phyloP scores from a whole-genome alignment of 345 rosid genomes.

The Populus alba region DNA sequence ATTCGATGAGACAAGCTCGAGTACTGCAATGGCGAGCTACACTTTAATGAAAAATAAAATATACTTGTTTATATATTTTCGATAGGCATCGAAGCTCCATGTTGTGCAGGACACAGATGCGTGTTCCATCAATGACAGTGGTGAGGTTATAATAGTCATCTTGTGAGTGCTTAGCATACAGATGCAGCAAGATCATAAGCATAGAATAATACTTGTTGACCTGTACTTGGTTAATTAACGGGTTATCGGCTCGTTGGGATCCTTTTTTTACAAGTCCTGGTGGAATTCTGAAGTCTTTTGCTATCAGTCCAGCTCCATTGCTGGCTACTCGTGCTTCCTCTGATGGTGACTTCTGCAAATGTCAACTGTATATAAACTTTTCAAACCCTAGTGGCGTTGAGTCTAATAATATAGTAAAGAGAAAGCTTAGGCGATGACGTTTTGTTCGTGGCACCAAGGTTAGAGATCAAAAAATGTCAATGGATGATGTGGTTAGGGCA shows the following conservation, averaged over 20 bases:
- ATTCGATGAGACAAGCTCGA: conserved; percentile 9
- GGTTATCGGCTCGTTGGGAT: not conserved
- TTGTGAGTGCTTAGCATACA: not conserved
- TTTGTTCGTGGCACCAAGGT: not conserved
- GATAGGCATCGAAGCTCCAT: not conserved
- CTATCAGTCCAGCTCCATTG: not conserved
- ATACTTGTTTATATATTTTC: not conserved
- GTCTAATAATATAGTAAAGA: not conserved
- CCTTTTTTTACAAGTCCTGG: not conserved
- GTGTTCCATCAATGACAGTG: not conserved
- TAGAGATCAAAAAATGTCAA: not conserved
- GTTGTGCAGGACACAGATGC: not conserved
- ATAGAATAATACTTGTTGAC: not conserved
- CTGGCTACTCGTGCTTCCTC: not conserved
- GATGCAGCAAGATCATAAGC: not conserved
- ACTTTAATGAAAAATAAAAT: conserved; percentile 1
- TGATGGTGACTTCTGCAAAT: not conserved
- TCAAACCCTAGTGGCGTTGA: not conserved
- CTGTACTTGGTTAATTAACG: not conserved
- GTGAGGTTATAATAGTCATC: not conserved
- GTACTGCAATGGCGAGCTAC: conserved; percentile 22
- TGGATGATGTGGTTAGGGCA: not conserved
- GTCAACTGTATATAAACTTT: not conserved
- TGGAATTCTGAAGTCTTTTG: not conserved
- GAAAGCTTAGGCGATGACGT: not conserved